Percentiles rank a stretch among this genome's conserved stretches.
Evolutionary conservation across 2,329 filamentous ascomycete species (phyloP).

Genomic region (Aspergillus fischeri): DNA sequence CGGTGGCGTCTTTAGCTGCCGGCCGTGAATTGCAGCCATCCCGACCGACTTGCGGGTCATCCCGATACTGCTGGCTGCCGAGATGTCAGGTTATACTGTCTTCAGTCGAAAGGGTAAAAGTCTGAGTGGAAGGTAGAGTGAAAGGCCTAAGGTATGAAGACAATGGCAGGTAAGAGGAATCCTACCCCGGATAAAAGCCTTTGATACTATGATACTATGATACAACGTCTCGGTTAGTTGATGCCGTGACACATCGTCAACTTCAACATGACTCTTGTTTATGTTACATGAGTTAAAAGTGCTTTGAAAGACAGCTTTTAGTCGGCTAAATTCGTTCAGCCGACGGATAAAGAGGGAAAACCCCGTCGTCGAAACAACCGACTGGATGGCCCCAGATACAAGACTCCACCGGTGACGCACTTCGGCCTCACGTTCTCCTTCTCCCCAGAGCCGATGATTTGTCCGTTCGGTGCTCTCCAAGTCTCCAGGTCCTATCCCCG

Average conservation of each 20-base stretch:
- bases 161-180: background rate
- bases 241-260: background rate
- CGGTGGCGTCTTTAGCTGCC: background rate
- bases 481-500: conserved; percentile 1
- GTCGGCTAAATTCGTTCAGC: conserved; percentile 12
- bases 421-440: background rate
- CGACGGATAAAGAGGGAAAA: conserved; percentile 8
- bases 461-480: conserved; percentile 1
- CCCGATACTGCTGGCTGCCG: background rate
- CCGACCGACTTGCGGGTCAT: background rate
- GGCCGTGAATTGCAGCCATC: background rate
- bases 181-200: background rate
- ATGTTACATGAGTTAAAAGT: background rate
- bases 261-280: background rate
- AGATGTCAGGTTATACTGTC: background rate
- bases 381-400: conserved; percentile 6
- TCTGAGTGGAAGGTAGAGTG: no score
- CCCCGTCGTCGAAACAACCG: conserved; percentile 13
- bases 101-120: no score
- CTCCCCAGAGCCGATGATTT: conserved; percentile 10
- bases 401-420: conserved; percentile 11
- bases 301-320: background rate
- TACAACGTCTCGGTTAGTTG: background rate
- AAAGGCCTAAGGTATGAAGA: background rate
- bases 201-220: background rate